Evolutionary conservation across 2,329 filamentous ascomycete genomes (phyloP).

Genomic region (Cercospora zeina): DNA sequence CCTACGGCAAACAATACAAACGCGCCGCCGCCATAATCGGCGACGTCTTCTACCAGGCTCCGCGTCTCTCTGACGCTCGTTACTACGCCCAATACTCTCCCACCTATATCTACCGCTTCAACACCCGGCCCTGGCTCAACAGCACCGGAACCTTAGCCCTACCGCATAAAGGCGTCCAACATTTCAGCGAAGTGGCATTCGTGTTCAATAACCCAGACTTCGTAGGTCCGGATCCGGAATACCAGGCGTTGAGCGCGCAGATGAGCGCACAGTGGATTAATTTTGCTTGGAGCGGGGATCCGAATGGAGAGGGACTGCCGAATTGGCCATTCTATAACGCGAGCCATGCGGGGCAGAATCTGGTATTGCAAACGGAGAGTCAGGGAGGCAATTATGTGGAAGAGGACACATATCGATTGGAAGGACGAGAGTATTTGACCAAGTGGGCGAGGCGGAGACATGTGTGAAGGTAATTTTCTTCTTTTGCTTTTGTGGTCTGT

Average conservation of each 20-base stretch:
- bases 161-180: conserved; percentile 50
- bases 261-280: conserved; percentile 30
- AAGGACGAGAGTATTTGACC: conserved; percentile 28
- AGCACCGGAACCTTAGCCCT: conserved; percentile 35
- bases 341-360: conserved; percentile 19
- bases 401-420: conserved; percentile 27
- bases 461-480: conserved; percentile 18
- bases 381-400: conserved; percentile 28
- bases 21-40: conserved; percentile 57
- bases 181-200: conserved; percentile 56
- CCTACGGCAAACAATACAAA: conserved; percentile 51
- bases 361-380: conserved; percentile 24
- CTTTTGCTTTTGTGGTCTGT: not conserved
- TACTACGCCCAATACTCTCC: conserved; percentile 52
- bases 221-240: conserved; percentile 23
- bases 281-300: conserved; percentile 25
- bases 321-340: conserved; percentile 26
- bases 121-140: conserved; percentile 52
- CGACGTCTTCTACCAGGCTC: conserved; percentile 58
- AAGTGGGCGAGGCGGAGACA: conserved; percentile 30
- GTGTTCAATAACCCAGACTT: conserved; percentile 34
- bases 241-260: conserved; percentile 23
- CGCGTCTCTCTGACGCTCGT: conserved; percentile 55
- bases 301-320: conserved; percentile 23
- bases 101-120: conserved; percentile 64